These are phyloP conservation scores for Quercus engelmannii DNA, from an alignment of 306 rosid genomes.

Conservation along the genomic window DNA sequence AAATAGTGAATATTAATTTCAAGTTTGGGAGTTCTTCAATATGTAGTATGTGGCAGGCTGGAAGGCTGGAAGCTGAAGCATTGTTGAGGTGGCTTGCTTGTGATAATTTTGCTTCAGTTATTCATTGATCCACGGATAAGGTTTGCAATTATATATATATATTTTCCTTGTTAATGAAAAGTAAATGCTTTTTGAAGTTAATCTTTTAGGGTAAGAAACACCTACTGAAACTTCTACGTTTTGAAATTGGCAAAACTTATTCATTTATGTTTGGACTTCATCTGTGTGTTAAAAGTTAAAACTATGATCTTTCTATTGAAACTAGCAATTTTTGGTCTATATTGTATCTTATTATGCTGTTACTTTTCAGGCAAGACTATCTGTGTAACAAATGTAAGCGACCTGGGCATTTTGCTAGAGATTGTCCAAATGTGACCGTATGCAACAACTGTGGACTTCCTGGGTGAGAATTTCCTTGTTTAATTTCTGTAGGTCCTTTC, in stretches of 20 bases:
- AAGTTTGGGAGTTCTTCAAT: no score
- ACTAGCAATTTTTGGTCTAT: background rate
- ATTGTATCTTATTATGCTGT: background rate
- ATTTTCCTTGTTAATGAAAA: background rate
- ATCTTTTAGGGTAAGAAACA: no score
- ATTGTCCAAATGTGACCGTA: slow-evolving; percentile 18
- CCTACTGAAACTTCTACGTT: no score
- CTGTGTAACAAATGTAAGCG: slow-evolving; percentile 26
- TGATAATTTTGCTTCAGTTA: no score
- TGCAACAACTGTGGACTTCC: slow-evolving; percentile 30
- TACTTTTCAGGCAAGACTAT: slow-evolving; percentile 14
- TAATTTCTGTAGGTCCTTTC: no score
- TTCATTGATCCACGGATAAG: no score
- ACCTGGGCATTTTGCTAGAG: slow-evolving; percentile 30
- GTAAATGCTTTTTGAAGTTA: background rate
- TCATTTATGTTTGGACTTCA: background rate
- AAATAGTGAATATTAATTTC: no score
- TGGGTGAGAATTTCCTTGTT: slow-evolving; percentile 13
- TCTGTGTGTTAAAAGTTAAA: background rate
- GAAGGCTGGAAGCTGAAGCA: no score
- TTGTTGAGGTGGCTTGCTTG: no score
- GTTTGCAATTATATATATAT: background rate
- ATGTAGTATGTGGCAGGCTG: no score
- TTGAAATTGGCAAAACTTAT: background rate
- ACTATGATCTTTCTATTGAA: background rate